Evolutionary conservation across 2,329 filamentous ascomycete species (phyloP), one percentile per base, ranked within the genome.

Genomic region (Aciculosporium take): DNA sequence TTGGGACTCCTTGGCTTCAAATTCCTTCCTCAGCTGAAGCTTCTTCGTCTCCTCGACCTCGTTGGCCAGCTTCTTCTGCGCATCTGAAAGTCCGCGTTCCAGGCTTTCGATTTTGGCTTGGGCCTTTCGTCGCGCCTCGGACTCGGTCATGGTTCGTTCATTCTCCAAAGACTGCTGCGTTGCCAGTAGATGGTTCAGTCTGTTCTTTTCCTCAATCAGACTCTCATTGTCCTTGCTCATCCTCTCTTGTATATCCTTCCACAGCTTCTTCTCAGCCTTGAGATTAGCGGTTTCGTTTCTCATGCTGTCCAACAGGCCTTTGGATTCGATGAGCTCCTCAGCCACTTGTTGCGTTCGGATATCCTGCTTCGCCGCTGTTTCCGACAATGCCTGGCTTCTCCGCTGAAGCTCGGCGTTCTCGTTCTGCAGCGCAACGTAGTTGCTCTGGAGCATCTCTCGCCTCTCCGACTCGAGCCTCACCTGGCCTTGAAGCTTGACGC

Each of bases 191-290:
- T 78, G 80, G 60, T 89, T 94, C 4, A 96, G 72, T 24, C 88
- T 76, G 35, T 79, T 76, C 49, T 87, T 84, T 58, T 98, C 91
- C 45, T 93, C 84, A 32, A 83, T 72, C 10, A 96, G 67, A 17
- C 67, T 76, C 54, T 94, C 86, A 48, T 91, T 94, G 55, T 96
- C 88, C 52, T 91, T 85, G 47, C 76, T 82, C 33, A 96, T 69
- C 40, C 93, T 79, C 48, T 84, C 81, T 57, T 96, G 88, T 27
- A 95, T 94, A 42, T 82, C 85, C 65, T 91, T 94, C 83, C 84
- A 94, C 8, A 98, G 70, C 29, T 86, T 83, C 64, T 94, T 94
- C 61, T 96, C 89, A 0, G 89, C 88, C 59, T 94, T 94, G 27
- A 95, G 73, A 54, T 96, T 95, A 13, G 87, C 81, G 41, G 81